Evolutionary conservation across 345 rosid species (phyloP).

Genomic region (Bretschneidera sinensis): DNA sequence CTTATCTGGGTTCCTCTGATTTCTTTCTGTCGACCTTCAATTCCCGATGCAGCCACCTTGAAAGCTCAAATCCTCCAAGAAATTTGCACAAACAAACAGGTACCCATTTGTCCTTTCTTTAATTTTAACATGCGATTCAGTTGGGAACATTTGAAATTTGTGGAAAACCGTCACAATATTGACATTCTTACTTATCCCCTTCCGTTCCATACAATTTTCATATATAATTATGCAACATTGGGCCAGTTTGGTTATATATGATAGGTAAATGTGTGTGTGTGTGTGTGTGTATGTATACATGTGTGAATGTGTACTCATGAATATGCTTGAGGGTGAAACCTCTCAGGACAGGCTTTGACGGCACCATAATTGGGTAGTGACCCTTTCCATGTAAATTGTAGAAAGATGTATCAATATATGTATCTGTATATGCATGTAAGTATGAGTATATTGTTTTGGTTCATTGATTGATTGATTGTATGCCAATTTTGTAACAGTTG

Average conservation of each 20-base stretch:
- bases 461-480: too few species aligned
- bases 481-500: background rate
- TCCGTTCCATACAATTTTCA: background rate
- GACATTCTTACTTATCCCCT: background rate
- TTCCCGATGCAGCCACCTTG: background rate
- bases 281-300: background rate
- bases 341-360: too few species aligned
- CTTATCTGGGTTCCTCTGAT: slow-evolving; percentile 5
- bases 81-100: slow-evolving; percentile 20
- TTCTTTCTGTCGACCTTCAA: background rate
- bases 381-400: too few species aligned
- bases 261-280: background rate
- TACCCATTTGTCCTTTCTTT: slow-evolving; percentile 16
- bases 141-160: background rate
- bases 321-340: too few species aligned
- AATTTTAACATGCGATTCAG: background rate
- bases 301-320: too few species aligned
- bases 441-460: too few species aligned
- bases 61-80: background rate
- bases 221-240: background rate
- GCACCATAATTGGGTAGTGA: too few species aligned
- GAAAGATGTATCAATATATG: too few species aligned
- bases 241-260: background rate
- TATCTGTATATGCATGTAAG: too few species aligned
- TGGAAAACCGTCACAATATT: slow-evolving; percentile 5